Base-by-base conservation (phyloP, 208 protist genomes). In the Porcisia deanei region DNA sequence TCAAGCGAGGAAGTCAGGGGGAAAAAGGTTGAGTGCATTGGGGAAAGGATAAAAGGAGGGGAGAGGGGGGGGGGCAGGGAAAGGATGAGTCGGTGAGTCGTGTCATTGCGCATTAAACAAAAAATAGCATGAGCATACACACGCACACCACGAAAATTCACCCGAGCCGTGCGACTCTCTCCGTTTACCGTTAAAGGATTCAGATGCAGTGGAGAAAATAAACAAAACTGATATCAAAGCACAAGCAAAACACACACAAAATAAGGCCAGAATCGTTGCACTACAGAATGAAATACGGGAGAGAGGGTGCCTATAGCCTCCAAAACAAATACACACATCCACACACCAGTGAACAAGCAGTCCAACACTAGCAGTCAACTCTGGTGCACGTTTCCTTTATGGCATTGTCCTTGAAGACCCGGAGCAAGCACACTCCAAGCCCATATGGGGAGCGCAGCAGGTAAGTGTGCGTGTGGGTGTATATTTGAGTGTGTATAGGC, bases 171-270 rank as follows among this genome's bases (percentile, higher is more conserved):
- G 25, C 16, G 16, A 2, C 22, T 30, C 5, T 22, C 57, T 10
- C 57, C 25, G 57, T 39, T 14, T 61, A 9, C 57, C 30, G 4
- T 61, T 61, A 10, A 73, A 39, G n/a, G 43, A 73, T 0, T 30
- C 7, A 61, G 18, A 34, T 59, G 39, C 43, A 73, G 55, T 65
- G 45, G 41, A 71, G 61, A n/a, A 18, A 67, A 41, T 12, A 64
- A 60, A 9, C 30, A 10, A 18, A 22, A 30, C n/a, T 22, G 59
- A 34, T 22, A 1, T 43, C 16, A 6, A 39, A 47, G 61, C 16
- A n/a, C 34, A 6, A 16, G 30, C 20, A 34, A 25, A 41, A 43
- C 0, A 0, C 0, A 60, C 18, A 60, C 18, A 41, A 5, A 39
- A 16, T 4, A 64, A 64, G 7, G 41, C 8, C 10, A 66, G 57